A percentile compares a stretch with the other conserved stretches of the same genome.
Evolutionary conservation across 1,284 basidiomycete genomes (phyloP).

Genomic region (Trametes sp.): DNA sequence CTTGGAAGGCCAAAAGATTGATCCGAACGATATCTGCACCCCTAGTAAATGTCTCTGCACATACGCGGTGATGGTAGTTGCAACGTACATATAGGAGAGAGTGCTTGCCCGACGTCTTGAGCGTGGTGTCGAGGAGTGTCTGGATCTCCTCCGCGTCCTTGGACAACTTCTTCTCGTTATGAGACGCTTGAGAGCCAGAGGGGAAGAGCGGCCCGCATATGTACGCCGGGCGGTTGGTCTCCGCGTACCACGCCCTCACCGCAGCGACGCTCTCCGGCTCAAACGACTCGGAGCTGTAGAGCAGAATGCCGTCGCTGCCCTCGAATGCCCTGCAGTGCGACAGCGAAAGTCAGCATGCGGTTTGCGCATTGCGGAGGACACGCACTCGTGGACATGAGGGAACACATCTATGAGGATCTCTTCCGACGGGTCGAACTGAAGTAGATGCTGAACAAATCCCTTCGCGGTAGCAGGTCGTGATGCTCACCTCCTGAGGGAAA

Average conservation of each 20-base stretch:
- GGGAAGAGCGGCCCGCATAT: conserved; percentile 24
- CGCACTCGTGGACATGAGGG: conserved; percentile 25
- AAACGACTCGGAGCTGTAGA: conserved; percentile 26
- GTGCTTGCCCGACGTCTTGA: conserved; percentile 19
- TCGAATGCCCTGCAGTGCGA: conserved; percentile 14
- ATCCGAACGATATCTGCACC: conserved; percentile 28
- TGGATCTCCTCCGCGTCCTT: conserved; percentile 12
- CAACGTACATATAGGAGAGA: conserved; percentile 28
- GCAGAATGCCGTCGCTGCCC: conserved; percentile 22
- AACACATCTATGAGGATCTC: background rate
- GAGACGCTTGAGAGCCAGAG: background rate
- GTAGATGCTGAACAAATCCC: no score
- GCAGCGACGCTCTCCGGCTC: conserved; percentile 30
- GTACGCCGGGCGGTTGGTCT: conserved; percentile 21
- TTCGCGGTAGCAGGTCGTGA: background rate
- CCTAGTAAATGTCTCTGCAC: background rate
- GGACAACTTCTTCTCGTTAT: conserved; percentile 20
- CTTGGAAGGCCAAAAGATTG: conserved; percentile 26
- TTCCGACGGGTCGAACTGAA: conserved; percentile 6
- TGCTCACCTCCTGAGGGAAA: conserved; percentile 32
- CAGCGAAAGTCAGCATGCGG: background rate
- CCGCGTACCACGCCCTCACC: conserved; percentile 19
- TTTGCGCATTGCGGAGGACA: background rate
- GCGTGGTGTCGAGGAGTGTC: conserved; percentile 22
- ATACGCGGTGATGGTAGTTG: background rate